These are phyloP conservation scores for Phoenix roebelenii DNA, from an alignment of 176 grass and related monocot genomes.

Conservation along the genomic window DNA sequence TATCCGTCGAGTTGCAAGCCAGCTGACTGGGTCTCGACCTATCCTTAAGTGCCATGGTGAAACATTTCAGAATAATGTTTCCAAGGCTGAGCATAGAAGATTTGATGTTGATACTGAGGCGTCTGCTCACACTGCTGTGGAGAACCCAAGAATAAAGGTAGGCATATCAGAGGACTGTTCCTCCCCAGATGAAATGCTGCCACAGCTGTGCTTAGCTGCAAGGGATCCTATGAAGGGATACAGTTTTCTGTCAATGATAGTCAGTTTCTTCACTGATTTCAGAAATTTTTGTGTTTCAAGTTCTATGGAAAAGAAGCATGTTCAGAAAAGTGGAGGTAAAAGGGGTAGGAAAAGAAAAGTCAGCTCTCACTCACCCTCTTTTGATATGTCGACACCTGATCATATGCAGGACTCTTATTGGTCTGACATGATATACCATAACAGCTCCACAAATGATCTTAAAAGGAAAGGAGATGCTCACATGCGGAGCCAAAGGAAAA, in stretches of 20 bases:
- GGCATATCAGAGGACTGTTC: slow-evolving; percentile 43
- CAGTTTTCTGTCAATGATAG: slow-evolving; percentile 26
- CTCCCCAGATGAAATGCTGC: slow-evolving; percentile 57
- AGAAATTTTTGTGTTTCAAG: slow-evolving; percentile 61
- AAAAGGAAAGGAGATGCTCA: slow-evolving; percentile 8
- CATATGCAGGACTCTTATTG: slow-evolving; percentile 99
- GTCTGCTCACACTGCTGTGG: slow-evolving; percentile 29
- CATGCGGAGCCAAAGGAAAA: slow-evolving; percentile 8
- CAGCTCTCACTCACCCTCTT: not conserved
- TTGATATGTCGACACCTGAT: slow-evolving; percentile 19
- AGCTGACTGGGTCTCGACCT: slow-evolving; percentile 22
- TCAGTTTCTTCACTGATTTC: slow-evolving; percentile 74
- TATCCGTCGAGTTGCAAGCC: slow-evolving; percentile 31
- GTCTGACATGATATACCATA: slow-evolving; percentile 73
- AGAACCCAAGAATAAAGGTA: slow-evolving; percentile 53
- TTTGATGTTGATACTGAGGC: slow-evolving; percentile 81
- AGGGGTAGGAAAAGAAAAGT: slow-evolving; percentile 70
- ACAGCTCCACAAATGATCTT: slow-evolving; percentile 10
- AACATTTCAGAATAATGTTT: slow-evolving; percentile 31
- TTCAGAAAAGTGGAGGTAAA: slow-evolving; percentile 39
- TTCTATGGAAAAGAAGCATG: slow-evolving; percentile 37
- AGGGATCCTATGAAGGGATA: slow-evolving; percentile 46
- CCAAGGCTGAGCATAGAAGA: slow-evolving; percentile 58
- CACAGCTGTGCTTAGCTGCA: slow-evolving; percentile 48
- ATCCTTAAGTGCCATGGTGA: slow-evolving; percentile 27